A percentile compares a stretch with the other conserved stretches of the same genome.
Evolutionary conservation across 495 filamentous ascomycete genomes (phyloP).

Genomic region (Astrothelium macrocarpum): DNA sequence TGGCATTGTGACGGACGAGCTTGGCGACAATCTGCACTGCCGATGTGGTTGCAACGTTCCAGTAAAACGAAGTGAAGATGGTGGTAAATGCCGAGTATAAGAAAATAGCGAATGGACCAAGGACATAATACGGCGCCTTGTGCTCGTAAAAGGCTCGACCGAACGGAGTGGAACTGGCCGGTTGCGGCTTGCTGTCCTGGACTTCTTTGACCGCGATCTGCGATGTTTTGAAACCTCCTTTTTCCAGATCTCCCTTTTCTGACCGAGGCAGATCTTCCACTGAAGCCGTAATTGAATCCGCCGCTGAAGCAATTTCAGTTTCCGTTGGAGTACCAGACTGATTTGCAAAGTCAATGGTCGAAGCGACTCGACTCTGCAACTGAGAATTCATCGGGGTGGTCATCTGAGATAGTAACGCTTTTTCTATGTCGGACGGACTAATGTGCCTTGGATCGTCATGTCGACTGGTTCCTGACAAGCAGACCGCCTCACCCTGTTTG

Average conservation of each 20-base stretch:
- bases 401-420: neutral
- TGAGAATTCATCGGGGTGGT: neutral
- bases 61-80: slow-evolving; percentile 32
- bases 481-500: slow-evolving; percentile 35
- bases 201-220: neutral
- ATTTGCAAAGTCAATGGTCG: neutral
- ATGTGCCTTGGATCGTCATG: neutral
- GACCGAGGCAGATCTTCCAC: neutral
- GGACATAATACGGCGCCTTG: slow-evolving; percentile 35
- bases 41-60: slow-evolving; percentile 32
- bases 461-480: slow-evolving; percentile 22
- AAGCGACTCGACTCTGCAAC: neutral
- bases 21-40: slow-evolving; percentile 20
- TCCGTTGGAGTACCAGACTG: neutral
- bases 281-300: neutral
- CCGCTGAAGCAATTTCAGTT: neutral
- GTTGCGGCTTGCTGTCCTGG: neutral
- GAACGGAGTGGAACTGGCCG: slow-evolving; percentile 25
- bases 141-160: slow-evolving; percentile 38
- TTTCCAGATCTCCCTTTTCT: neutral
- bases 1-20: neutral
- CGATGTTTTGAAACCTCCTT: too few species aligned
- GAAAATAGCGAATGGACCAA: slow-evolving; percentile 32
- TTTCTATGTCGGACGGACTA: neutral
- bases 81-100: slow-evolving; percentile 32